Base-by-base conservation (phyloP, 2,329 filamentous ascomycete species). In the Cercospora beticola region DNA sequence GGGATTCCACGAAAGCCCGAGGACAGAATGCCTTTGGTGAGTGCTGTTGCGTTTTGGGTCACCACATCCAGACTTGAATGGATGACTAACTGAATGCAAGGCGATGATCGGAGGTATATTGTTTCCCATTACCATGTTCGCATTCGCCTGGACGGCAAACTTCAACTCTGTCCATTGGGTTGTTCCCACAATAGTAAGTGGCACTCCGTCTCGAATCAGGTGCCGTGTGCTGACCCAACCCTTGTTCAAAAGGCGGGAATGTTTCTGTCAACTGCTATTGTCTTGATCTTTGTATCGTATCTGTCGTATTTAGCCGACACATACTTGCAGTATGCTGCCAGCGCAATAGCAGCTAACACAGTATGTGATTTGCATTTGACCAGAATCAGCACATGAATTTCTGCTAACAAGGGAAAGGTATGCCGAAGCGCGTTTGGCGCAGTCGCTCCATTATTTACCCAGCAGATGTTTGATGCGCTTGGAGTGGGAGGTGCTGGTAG, bases 271-370 rank as follows among this genome's bases (percentile, higher is more conserved):
- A 77, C 78, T 1, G 77, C 76, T 2, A 81, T 84, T 46, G 66
- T 83, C 10, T 76, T 83, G 46, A 79, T 83, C 28, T 87, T 88
- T 71, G 83, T 88, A 59, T 78, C 81, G 31, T 85, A 83, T 70
- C 76, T 86, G 46, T 87, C 84, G 67, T 87, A 87, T 65, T 79
- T 87, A 8, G 82, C 85, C 52, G 85, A 87, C 73, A 79, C 80
- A 0, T 87, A 87, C 66, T 78, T 70, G 31, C 78, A 79, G 78
- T 81, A 72, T 64, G 77, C 76, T 54, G 75, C 75, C 5, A 71
- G 67, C 33, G 75, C 76, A 1, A 66, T 77, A 12, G 76, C 76
- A 12, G 76, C 73, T 3, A 78, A 68, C 10, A 64, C 63, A n/a
- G 63, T 65, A n/a, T 10, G 56, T 59, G 28, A 40, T 16, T 33